These are phyloP conservation scores for Eucalyptus marginata DNA, from an alignment of 345 rosid species.

Conservation along the genomic window DNA sequence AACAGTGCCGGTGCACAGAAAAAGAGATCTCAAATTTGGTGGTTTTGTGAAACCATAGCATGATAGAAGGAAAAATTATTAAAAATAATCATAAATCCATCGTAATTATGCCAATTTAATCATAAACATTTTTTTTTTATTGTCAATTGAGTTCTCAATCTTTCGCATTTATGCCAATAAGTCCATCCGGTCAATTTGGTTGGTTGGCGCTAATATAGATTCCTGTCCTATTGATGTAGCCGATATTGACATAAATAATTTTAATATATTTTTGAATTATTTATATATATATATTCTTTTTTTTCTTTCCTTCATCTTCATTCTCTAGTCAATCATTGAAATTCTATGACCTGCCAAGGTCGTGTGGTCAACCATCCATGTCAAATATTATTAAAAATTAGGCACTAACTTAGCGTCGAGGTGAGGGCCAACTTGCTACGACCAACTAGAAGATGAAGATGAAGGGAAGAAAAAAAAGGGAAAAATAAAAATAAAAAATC, in stretches of 20 bases:
- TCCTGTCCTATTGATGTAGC: fast-evolving
- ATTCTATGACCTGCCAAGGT: not conserved
- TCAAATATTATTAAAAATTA: not conserved
- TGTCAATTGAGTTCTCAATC: not conserved
- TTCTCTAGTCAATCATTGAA: fast-evolving
- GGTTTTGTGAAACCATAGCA: not conserved
- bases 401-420: fast-evolving
- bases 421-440: fast-evolving
- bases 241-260: fast-evolving
- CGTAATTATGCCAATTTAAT: fast-evolving
- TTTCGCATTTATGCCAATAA: not conserved
- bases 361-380: fast-evolving
- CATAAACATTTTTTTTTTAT: not conserved
- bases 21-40: not conserved
- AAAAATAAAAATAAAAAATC: fast-evolving
- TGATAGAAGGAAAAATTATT: too few relatives aligned
- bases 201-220: not conserved
- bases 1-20: not conserved
- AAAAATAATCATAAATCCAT: too few relatives aligned
- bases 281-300: too few relatives aligned
- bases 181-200: not conserved
- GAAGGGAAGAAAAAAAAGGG: not conserved
- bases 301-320: not conserved
- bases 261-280: too few relatives aligned
- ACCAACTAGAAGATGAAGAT: not conserved